These are phyloP conservation scores for Diaporthe destruens DNA, from an alignment of 2,329 filamentous ascomycete genomes.

Conservation along the genomic window DNA sequence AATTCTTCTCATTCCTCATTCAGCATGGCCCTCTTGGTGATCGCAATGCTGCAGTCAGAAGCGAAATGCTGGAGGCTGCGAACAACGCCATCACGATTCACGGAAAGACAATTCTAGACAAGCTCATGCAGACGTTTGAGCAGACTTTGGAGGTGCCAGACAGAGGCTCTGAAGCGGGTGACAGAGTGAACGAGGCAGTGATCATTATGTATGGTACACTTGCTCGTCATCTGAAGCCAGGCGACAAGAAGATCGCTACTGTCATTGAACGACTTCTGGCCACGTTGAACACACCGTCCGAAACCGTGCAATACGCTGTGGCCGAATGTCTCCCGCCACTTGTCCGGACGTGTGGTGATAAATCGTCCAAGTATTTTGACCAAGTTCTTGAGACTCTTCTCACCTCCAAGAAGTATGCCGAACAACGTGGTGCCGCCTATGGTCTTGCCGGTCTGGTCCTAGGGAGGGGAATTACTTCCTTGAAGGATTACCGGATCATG, in stretches of 20 bases:
- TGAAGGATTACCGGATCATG: conserved; percentile 89
- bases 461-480: conserved; percentile 84
- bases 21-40: conserved; percentile 90
- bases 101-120: conserved; percentile 85
- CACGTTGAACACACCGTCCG: conserved; percentile 93
- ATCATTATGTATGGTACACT: conserved; percentile 97
- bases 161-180: conserved; percentile 82
- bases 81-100: conserved; percentile 84
- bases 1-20: conserved; percentile 88
- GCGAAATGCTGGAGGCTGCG: conserved; percentile 93
- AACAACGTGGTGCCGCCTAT: conserved; percentile 92
- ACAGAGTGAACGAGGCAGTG: conserved; percentile 95
- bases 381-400: conserved; percentile 86
- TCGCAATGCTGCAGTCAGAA: conserved; percentile 79
- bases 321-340: conserved; percentile 93
- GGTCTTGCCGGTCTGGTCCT: conserved; percentile 90
- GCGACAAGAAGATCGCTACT: conserved; percentile 88
- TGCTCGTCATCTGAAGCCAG: conserved; percentile 84
- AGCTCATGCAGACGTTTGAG: conserved; percentile 93
- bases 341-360: conserved; percentile 83
- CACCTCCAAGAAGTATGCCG: conserved; percentile 91
- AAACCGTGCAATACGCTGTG: conserved; percentile 96
- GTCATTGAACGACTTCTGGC: conserved; percentile 88
- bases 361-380: conserved; percentile 83
- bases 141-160: conserved; percentile 87